Evolutionary conservation across 2,329 filamentous ascomycete genomes (phyloP).

Genomic region (Ophiostoma ips): DNA sequence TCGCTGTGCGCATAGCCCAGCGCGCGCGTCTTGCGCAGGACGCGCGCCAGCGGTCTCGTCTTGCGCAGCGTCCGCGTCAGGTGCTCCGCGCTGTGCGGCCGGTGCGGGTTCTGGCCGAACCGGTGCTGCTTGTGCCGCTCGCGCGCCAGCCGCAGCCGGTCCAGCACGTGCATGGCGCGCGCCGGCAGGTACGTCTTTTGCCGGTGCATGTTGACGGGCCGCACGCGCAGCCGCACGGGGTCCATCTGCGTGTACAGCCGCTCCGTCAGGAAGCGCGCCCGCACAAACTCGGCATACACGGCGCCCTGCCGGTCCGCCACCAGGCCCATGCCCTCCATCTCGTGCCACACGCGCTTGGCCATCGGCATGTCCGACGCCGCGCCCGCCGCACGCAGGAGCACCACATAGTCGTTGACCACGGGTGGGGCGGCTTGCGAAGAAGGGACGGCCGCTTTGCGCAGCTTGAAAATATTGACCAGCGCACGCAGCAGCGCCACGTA

Average conservation of each 20-base stretch:
- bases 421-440: slow-evolving; percentile 14
- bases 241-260: slow-evolving; percentile 33
- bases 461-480: slow-evolving; percentile 22
- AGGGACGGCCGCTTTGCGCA: slow-evolving; percentile 18
- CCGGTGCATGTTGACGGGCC: slow-evolving; percentile 17
- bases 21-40: slow-evolving; percentile 19
- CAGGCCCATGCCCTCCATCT: slow-evolving; percentile 11
- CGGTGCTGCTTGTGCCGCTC: slow-evolving; percentile 10
- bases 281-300: slow-evolving; percentile 32
- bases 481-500: slow-evolving; percentile 25
- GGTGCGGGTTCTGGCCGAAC: slow-evolving; percentile 21
- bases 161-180: slow-evolving; percentile 13
- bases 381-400: slow-evolving; percentile 33
- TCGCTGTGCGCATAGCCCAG: slow-evolving; percentile 19
- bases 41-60: slow-evolving; percentile 16
- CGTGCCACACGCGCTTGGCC: slow-evolving; percentile 20
- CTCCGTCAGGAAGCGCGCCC: slow-evolving; percentile 32
- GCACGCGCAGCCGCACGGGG: slow-evolving; percentile 25
- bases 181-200: slow-evolving; percentile 13
- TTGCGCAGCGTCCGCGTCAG: slow-evolving; percentile 18
- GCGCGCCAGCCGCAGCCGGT: slow-evolving; percentile 14
- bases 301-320: slow-evolving; percentile 16
- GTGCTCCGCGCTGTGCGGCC: slow-evolving; percentile 17
- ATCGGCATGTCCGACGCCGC: slow-evolving; percentile 25
- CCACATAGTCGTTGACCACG: slow-evolving; percentile 28